Evolutionary conservation across 495 filamentous ascomycete genomes (phyloP).

Genomic region (Mytilinidion resinicola): DNA sequence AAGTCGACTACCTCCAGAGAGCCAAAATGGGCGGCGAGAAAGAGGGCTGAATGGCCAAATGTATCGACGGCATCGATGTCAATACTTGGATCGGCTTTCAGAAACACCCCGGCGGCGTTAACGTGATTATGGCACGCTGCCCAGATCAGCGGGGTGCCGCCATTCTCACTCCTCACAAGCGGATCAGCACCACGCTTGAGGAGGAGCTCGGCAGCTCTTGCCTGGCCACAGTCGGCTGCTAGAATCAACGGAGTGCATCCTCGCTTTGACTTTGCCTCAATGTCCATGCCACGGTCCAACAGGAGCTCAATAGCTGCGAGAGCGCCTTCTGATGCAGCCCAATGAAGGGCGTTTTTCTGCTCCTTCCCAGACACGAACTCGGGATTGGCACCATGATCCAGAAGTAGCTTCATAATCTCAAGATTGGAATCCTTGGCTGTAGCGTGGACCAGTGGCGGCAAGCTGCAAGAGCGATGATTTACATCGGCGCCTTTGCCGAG

Average conservation of each 20-base stretch:
- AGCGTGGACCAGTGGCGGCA: slow-evolving; percentile 10
- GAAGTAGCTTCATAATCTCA: slow-evolving; percentile 9
- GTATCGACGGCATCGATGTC: slow-evolving; percentile 10
- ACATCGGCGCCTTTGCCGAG: slow-evolving; percentile 7
- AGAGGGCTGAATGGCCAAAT: slow-evolving; percentile 2
- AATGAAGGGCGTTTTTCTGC: slow-evolving; percentile 11
- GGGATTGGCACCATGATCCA: slow-evolving; percentile 10
- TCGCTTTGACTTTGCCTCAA: slow-evolving; percentile 6
- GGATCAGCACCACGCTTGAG: slow-evolving; percentile 6
- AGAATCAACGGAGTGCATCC: slow-evolving; percentile 12
- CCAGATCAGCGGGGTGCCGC: slow-evolving; percentile 14
- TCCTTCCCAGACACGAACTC: slow-evolving; percentile 10
- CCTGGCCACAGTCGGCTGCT: slow-evolving; percentile 6
- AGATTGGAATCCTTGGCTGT: neutral
- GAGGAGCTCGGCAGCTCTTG: slow-evolving; percentile 7
- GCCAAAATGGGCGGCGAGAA: slow-evolving; percentile 18
- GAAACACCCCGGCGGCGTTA: slow-evolving; percentile 5
- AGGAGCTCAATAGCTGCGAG: slow-evolving; percentile 4
- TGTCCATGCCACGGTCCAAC: slow-evolving; percentile 6
- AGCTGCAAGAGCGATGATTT: neutral
- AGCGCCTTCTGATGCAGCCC: slow-evolving; percentile 10
- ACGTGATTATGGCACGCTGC: slow-evolving; percentile 9
- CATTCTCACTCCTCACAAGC: slow-evolving; percentile 6
- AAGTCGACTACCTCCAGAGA: slow-evolving; percentile 1
- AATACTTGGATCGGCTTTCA: neutral